These are phyloP conservation scores for Picochlorum sp. DNA, from an alignment of 139 green algal species.

Conservation along the genomic window DNA sequence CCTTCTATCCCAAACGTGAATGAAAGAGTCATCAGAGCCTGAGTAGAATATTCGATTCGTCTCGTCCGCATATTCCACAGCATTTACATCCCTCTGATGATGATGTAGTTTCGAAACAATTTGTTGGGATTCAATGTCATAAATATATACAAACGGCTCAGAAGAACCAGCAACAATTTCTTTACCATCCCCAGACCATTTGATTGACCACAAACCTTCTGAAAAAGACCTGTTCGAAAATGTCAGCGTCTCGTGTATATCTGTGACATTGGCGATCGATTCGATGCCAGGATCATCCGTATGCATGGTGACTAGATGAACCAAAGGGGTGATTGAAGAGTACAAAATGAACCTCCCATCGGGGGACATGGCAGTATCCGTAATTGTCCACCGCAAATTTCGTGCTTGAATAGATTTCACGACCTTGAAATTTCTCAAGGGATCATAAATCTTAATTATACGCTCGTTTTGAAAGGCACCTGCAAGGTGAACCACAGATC, in stretches of 20 bases:
- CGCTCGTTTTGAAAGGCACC: slow-evolving; percentile 49
- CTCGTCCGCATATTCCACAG: slow-evolving; percentile 65
- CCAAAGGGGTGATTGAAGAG: slow-evolving; percentile 52
- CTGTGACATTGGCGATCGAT: slow-evolving; percentile 44
- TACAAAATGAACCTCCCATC: slow-evolving; percentile 78
- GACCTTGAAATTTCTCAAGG: slow-evolving; percentile 44
- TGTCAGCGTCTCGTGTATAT: slow-evolving; percentile 58
- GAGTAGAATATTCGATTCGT: slow-evolving; percentile 63
- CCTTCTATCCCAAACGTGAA: slow-evolving; percentile 83
- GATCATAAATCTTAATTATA: slow-evolving; percentile 66
- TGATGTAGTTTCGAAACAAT: slow-evolving; percentile 23
- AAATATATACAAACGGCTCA: slow-evolving; percentile 61
- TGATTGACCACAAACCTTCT: slow-evolving; percentile 49
- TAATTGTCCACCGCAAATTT: slow-evolving; percentile 65
- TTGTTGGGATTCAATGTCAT: slow-evolving; percentile 57
- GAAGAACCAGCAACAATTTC: slow-evolving; percentile 70
- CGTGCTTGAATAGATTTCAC: slow-evolving; percentile 66
- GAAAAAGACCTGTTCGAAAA: slow-evolving; percentile 22
- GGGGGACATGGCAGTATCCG: slow-evolving; percentile 69
- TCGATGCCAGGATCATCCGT: slow-evolving; percentile 17
- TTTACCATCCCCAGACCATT: slow-evolving; percentile 34
- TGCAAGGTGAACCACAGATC: too few relatives aligned
- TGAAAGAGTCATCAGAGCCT: slow-evolving; percentile 72
- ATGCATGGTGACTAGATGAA: slow-evolving; percentile 59
- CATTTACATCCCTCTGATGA: slow-evolving; percentile 87